These are phyloP conservation scores for Allomyces javanicus DNA, from an alignment of 192 early-diverging fungal genomes.

Conservation along the genomic window DNA sequence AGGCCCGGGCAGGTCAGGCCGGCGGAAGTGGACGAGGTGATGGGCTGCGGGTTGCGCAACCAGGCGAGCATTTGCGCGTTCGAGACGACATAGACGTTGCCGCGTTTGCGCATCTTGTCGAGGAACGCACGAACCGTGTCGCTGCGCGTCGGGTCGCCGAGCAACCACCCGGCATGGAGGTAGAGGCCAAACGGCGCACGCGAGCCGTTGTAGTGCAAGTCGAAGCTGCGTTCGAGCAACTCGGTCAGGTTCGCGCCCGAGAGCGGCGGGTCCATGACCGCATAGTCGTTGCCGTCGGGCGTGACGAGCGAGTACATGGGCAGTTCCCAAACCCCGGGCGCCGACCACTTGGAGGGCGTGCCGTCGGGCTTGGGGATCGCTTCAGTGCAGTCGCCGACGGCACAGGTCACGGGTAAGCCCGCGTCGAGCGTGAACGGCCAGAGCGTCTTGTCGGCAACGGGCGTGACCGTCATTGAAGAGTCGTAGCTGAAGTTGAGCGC, in stretches of 20 bases:
- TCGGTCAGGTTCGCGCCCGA: neutral
- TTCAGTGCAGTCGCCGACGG: conserved; percentile 9
- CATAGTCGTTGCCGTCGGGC: conserved; percentile 7
- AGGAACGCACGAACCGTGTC: neutral
- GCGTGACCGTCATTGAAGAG: conserved; percentile 8
- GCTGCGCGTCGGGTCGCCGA: neutral
- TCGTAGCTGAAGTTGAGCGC: conserved; percentile 17
- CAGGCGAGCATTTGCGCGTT: neutral
- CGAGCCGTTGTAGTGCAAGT: conserved; percentile 11
- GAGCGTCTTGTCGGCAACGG: conserved; percentile 2
- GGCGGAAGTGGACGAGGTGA: neutral
- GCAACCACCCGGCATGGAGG: conserved; percentile 12
- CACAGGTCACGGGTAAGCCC: conserved; percentile 4
- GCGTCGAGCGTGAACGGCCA: conserved; percentile 23
- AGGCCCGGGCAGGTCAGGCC: neutral
- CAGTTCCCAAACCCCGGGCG: conserved; percentile 15
- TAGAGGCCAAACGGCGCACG: conserved; percentile 18
- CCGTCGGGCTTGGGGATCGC: conserved; percentile 6
- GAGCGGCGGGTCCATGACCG: neutral
- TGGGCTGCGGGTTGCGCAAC: neutral
- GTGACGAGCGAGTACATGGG: conserved; percentile 4
- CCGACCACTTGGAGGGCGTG: conserved; percentile 2
- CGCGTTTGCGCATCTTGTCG: neutral
- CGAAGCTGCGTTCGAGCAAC: conserved; percentile 4
- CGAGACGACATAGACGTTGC: neutral